phyloP scores from a whole-genome alignment of 2,329 filamentous ascomycete genomes.

The Neofusicoccum umdonicola region DNA sequence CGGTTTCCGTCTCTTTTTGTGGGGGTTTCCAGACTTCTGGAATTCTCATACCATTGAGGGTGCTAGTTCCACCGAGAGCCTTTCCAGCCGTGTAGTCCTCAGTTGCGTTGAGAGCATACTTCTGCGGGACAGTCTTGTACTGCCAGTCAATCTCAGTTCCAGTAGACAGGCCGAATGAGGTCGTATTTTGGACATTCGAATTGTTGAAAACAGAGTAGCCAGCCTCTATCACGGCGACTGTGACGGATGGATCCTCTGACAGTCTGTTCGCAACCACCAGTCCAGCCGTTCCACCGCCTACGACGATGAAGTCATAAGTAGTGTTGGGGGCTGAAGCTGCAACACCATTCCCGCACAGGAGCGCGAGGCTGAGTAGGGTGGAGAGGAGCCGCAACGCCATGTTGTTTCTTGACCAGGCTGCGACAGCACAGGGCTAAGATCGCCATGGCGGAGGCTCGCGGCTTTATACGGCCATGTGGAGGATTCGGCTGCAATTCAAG shows the following conservation, averaged over 20 bases:
- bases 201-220: slow-evolving; percentile 27
- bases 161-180: slow-evolving; percentile 25
- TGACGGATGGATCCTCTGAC: slow-evolving; percentile 25
- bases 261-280: slow-evolving; percentile 26
- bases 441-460: background rate
- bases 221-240: slow-evolving; percentile 24
- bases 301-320: slow-evolving; percentile 15
- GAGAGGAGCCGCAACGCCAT: background rate
- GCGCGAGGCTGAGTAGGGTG: background rate
- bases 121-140: slow-evolving; percentile 34
- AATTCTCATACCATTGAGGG: slow-evolving; percentile 34
- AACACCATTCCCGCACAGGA: background rate
- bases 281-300: slow-evolving; percentile 22
- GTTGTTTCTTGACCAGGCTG: background rate
- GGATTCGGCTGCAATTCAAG: background rate
- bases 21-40: background rate
- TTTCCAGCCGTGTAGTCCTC: slow-evolving; percentile 34
- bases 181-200: slow-evolving; percentile 28
- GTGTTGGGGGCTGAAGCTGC: background rate
- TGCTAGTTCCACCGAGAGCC: slow-evolving; percentile 37
- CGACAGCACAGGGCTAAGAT: too few species aligned
- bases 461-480: background rate
- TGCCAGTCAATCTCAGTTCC: slow-evolving; percentile 37
- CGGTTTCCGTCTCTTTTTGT: background rate
- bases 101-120: slow-evolving; percentile 24